A percentile compares a stretch with the other conserved stretches of the same genome.
Conservation (phyloP, 139 green algal species). For the Chlorella ohadii region DNA sequence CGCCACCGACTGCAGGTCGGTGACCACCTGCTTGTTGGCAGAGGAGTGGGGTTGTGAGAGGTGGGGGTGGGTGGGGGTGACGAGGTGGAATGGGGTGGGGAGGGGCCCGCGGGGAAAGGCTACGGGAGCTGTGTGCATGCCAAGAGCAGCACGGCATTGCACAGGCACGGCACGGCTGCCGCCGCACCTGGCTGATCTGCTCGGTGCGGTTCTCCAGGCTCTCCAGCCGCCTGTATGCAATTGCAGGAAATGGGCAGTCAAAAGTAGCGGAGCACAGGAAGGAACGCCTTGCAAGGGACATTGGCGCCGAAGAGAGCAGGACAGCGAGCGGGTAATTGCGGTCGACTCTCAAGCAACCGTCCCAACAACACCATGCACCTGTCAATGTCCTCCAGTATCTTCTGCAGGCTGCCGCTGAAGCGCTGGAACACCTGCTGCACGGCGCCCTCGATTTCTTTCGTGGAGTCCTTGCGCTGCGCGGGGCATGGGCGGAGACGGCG, state of each 20-base stretch:
- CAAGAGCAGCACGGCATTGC: no score
- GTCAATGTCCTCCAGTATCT: conserved; percentile 53
- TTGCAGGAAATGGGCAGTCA: no score
- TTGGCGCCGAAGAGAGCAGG: no score
- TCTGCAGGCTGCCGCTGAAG: conserved; percentile 45
- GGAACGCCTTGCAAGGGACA: no score
- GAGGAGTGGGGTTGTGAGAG: not conserved
- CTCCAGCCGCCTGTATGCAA: conserved; percentile 52
- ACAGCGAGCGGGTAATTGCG: no score
- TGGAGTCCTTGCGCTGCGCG: conserved; percentile 30
- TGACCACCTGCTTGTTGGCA: conserved; percentile 10
- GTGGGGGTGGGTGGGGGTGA: not conserved
- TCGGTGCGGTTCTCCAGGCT: conserved; percentile 54
- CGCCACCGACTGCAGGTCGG: conserved; percentile 51
- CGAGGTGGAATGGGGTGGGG: no score
- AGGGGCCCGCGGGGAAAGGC: no score
- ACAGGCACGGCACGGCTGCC: no score
- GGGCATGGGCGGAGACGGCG: no score
- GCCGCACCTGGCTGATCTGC: conserved; percentile 35
- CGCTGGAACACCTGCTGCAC: conserved; percentile 38
- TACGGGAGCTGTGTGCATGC: no score
- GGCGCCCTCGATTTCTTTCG: conserved; percentile 21
- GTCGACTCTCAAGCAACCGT: no score
- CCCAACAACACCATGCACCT: not conserved
- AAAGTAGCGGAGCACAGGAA: no score